These are phyloP conservation scores for Pisolithus microcarpus DNA, from an alignment of 768 basidiomycete species.

Conservation along the genomic window DNA sequence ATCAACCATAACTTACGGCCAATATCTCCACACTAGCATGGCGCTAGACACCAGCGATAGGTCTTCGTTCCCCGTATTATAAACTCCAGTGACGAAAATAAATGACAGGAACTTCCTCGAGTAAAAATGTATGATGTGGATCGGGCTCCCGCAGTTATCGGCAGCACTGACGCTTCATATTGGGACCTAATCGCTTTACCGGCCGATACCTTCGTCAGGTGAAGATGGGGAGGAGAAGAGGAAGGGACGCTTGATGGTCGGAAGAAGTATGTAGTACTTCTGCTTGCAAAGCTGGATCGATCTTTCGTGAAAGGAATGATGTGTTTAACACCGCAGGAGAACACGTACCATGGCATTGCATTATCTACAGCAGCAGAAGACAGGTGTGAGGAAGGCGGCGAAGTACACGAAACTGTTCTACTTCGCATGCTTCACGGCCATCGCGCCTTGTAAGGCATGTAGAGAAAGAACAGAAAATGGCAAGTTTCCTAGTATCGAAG, in stretches of 20 bases:
- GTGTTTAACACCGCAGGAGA: slow-evolving; percentile 9
- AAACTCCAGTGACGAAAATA: slow-evolving; percentile 67
- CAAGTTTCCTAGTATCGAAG: too few species aligned
- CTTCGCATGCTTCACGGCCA: too few species aligned
- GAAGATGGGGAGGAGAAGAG: slow-evolving; percentile 23
- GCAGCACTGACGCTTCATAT: too few species aligned
- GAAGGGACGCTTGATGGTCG: slow-evolving; percentile 14
- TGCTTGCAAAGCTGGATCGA: slow-evolving; percentile 16
- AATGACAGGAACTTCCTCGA: slow-evolving; percentile 69
- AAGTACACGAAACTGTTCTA: too few species aligned
- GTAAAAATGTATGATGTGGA: slow-evolving; percentile 59
- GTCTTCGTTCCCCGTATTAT: slow-evolving; percentile 60
- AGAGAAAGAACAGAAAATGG: too few species aligned
- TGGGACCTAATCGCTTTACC: slow-evolving; percentile 21
- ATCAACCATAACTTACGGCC: slow-evolving; percentile 76
- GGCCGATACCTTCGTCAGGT: slow-evolving; percentile 25
- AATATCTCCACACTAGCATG: slow-evolving; percentile 80
- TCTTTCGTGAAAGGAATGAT: slow-evolving; percentile 7
- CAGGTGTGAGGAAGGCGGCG: too few species aligned
- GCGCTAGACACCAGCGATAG: slow-evolving; percentile 62
- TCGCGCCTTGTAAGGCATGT: too few species aligned
- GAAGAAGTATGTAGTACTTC: slow-evolving; percentile 6
- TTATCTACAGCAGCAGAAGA: too few species aligned
- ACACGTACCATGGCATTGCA: too few species aligned
- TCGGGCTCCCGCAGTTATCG: too few species aligned